A percentile compares a stretch with the other conserved stretches of the same genome.
phyloP scores from a whole-genome alignment of 768 basidiomycete species.

The Tulasnella sp. region DNA sequence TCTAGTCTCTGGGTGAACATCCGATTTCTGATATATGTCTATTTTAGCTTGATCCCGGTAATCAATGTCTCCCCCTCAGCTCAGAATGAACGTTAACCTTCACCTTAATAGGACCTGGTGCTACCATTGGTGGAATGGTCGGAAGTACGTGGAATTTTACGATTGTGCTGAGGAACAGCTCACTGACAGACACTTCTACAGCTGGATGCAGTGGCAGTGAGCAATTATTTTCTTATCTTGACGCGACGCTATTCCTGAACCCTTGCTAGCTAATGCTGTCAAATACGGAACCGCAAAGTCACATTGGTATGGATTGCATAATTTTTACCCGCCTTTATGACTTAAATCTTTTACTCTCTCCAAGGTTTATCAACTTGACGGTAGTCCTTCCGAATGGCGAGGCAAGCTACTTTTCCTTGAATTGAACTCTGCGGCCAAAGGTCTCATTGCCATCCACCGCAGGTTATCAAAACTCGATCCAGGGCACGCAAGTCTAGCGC shows the following conservation, averaged over 20 bases:
- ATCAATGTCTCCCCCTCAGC: slow-evolving; percentile 49
- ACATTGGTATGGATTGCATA: slow-evolving; percentile 83
- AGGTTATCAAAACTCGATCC: slow-evolving; percentile 81
- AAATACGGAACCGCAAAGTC: slow-evolving; percentile 83
- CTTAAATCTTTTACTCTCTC: neutral
- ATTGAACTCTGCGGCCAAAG: slow-evolving; percentile 43
- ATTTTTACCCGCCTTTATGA: slow-evolving; percentile 33
- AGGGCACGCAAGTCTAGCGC: slow-evolving; percentile 80
- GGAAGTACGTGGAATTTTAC: slow-evolving; percentile 75
- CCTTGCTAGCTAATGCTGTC: slow-evolving; percentile 63
- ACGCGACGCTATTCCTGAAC: neutral
- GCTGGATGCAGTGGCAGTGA: slow-evolving; percentile 29
- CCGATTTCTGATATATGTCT: neutral
- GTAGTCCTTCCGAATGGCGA: slow-evolving; percentile 46
- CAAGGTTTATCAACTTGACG: slow-evolving; percentile 33
- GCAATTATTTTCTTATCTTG: neutral
- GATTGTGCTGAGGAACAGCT: slow-evolving; percentile 48
- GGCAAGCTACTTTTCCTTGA: slow-evolving; percentile 30
- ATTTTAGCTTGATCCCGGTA: slow-evolving; percentile 58
- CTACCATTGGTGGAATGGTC: slow-evolving; percentile 86
- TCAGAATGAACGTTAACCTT: slow-evolving; percentile 12
- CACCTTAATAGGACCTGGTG: slow-evolving; percentile 44
- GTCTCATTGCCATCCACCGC: slow-evolving; percentile 77
- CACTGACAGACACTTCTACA: slow-evolving; percentile 15
- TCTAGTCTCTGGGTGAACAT: neutral